Evolutionary conservation across 2,329 filamentous ascomycete genomes (phyloP), one percentile per base, ranked within the genome.

Genomic region (Metarhizium guizhouense): DNA sequence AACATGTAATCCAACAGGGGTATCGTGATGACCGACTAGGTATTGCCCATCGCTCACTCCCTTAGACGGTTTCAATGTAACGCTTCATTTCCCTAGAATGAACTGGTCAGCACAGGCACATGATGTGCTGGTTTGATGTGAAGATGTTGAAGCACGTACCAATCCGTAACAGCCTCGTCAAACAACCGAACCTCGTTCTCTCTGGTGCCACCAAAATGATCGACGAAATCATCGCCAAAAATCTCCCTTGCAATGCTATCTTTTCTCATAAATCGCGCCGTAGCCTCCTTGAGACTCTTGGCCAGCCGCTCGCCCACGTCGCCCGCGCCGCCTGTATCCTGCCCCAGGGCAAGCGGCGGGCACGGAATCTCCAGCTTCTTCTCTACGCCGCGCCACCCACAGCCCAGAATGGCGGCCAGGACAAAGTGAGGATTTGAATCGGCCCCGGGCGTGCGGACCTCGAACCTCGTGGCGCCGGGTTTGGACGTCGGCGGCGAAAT

Each of bases 141-240:
- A 14, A 16, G 5, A 0, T 2, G 11, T 13, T 51, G 38, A 47
- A 42, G 54, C 55, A 84, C 87, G 70, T 78, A 93, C 91, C 93
- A 97, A 71, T 97, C 94, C 20, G 94, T 97, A 6, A 97, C 93
- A 2, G 92, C 92, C 70, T 97, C 93, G 64, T 97, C 92, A 87
- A 89, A 99, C 20, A 96, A 73, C 58, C 88, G 77, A 57, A 94
- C 81, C 73, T 99, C 94, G 71, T 99, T 92, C 70, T 95, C 87
- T 60, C 94, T 82, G 18, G 93, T 96, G 16, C 94, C 94, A 13
- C 86, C 90, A 74, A 86, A 99, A 70, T 97, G 94, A 16, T 97
- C 92, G 3, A 99, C 94, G 72, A 99, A 99, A 8, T 87, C 88
- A 69, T 97, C 88, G 0, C 94, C 94, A 71, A 99, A 89, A 0